These are phyloP conservation scores for Pestalotiopsis sp. DNA, from an alignment of 2,329 filamentous ascomycete genomes.

Conservation along the genomic window DNA sequence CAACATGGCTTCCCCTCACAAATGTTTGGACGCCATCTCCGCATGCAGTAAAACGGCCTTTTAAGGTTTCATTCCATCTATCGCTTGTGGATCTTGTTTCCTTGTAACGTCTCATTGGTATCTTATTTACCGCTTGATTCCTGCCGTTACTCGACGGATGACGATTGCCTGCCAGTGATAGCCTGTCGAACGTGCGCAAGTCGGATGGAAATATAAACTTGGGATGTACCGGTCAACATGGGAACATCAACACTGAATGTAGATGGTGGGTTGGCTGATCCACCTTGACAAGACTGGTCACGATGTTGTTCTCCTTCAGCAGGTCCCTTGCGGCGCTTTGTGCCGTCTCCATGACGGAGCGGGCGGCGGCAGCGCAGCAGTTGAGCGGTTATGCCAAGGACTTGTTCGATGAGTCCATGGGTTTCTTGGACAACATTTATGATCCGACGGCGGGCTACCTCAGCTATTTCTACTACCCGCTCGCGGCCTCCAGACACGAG, in stretches of 20 bases:
- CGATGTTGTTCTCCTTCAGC: constrained; percentile 1
- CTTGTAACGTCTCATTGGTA: neutral
- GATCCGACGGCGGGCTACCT: constrained; percentile 45
- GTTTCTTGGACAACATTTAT: constrained; percentile 47
- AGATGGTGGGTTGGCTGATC: neutral
- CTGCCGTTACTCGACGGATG: neutral
- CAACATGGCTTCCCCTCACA: constrained; percentile 5
- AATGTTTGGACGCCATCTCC: neutral
- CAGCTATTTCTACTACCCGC: constrained; percentile 35
- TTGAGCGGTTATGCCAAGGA: constrained; percentile 27
- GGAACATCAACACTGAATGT: neutral
- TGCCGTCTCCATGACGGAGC: neutral
- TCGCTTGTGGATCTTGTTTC: neutral
- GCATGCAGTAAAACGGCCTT: neutral
- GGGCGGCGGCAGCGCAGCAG: constrained; percentile 3
- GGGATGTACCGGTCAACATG: neutral
- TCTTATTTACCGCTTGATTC: neutral
- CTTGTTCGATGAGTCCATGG: constrained; percentile 47
- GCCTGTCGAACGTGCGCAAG: neutral
- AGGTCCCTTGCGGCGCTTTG: neutral
- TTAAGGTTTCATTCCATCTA: constrained; percentile 6
- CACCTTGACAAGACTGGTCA: neutral
- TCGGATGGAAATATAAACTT: neutral
- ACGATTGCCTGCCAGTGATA: neutral
- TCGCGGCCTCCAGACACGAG: constrained; percentile 38